Conservation (phyloP, 257 asterid species). For the Linderniella brevidens region DNA sequence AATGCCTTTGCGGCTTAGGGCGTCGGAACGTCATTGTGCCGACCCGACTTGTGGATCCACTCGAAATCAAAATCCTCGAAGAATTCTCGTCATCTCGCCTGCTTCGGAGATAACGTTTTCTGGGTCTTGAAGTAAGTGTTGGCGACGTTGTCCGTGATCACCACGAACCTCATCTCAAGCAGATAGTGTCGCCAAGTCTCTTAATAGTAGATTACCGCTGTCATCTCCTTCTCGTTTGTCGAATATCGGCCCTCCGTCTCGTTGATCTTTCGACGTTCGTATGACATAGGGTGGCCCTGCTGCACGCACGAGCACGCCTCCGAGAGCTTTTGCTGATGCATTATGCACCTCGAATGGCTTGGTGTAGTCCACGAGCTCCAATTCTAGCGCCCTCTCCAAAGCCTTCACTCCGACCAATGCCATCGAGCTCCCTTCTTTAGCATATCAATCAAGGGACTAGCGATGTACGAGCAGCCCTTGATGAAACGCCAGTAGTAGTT, state of each 20-base stretch:
- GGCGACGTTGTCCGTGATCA: not conserved
- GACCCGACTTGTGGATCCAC: not conserved
- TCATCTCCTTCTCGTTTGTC: not conserved
- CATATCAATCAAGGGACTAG: not conserved
- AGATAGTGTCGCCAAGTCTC: not conserved
- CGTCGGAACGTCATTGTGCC: constrained; percentile 1
- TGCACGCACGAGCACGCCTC: not conserved
- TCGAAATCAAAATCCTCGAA: constrained; percentile 5
- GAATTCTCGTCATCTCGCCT: not conserved
- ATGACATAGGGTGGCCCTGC: not conserved
- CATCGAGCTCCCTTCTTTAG: not conserved
- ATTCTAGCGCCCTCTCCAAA: not conserved
- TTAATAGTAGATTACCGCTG: not conserved
- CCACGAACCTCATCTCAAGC: not conserved
- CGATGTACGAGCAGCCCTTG: not conserved
- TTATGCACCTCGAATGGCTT: not conserved
- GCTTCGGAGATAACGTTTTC: not conserved
- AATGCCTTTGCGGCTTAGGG: constrained; percentile 1
- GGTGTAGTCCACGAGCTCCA: not conserved
- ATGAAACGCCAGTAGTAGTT: not conserved
- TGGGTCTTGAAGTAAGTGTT: not conserved
- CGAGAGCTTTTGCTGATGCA: not conserved
- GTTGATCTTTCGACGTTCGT: not conserved
- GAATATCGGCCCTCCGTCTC: not conserved
- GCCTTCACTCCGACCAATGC: not conserved